Evolutionary conservation across 208 protist genomes (phyloP).

Genomic region (Herpetomonas tarakana): DNA sequence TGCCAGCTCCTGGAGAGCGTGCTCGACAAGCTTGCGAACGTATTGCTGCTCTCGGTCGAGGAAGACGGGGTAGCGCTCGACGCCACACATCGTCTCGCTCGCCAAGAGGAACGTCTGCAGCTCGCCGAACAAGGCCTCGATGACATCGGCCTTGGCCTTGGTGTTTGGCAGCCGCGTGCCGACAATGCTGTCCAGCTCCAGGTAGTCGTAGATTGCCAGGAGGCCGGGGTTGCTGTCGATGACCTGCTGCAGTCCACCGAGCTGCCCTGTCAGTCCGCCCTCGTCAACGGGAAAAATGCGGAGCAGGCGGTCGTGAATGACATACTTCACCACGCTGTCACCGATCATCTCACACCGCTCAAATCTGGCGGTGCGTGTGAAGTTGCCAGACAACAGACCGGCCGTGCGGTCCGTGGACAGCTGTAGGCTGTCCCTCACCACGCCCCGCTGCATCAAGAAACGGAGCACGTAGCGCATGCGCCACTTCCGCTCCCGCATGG

Average conservation of each 20-base stretch:
- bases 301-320: slow-evolving; percentile 57
- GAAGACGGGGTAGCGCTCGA: slow-evolving; percentile 25
- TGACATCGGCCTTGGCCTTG: slow-evolving; percentile 82
- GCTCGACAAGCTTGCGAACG: slow-evolving; percentile 52
- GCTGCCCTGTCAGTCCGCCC: slow-evolving; percentile 23
- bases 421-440: slow-evolving; percentile 31
- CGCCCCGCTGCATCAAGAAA: slow-evolving; percentile 29
- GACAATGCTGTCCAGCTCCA: slow-evolving; percentile 59
- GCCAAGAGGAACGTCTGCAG: slow-evolving; percentile 74
- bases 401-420: not conserved
- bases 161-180: slow-evolving; percentile 50
- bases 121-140: slow-evolving; percentile 83
- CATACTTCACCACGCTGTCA: slow-evolving; percentile 68
- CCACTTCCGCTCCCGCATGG: slow-evolving; percentile 15
- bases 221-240: slow-evolving; percentile 78
- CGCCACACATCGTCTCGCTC: slow-evolving; percentile 29
- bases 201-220: slow-evolving; percentile 78
- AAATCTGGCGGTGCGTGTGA: slow-evolving; percentile 44
- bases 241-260: slow-evolving; percentile 48
- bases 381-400: slow-evolving; percentile 3
- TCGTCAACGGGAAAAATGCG: slow-evolving; percentile 56
- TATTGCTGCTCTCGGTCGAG: slow-evolving; percentile 24
- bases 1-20: slow-evolving; percentile 73
- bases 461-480: slow-evolving; percentile 35
- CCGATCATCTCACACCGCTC: slow-evolving; percentile 84